Evolutionary conservation across 2,329 filamentous ascomycete genomes (phyloP), one percentile per base, ranked within the genome.

Genomic region (Aspergillus flavus): DNA sequence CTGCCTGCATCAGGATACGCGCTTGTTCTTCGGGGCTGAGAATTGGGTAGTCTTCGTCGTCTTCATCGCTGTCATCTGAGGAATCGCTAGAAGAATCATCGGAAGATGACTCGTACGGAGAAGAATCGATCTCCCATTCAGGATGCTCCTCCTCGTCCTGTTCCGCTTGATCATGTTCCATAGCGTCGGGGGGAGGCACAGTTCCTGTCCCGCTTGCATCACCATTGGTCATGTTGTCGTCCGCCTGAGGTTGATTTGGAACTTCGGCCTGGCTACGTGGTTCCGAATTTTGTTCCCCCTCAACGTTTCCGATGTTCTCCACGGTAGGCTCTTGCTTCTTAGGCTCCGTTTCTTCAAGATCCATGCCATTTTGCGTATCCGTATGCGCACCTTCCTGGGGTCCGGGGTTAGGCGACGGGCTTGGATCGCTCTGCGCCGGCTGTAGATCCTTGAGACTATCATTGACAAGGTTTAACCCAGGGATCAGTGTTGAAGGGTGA

Each of bases 91-190:
- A 85, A 28, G 85, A 85, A 68, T 87, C 85, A 57, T 80, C 81
- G 28, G 79, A 80, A 14, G 81, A 91, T 6, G 89, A 91, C 71
- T 89, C 87, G 72, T 91, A 91, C 0, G 91, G 91, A 0, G 90
- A 92, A 1, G 91, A 93, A 71, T 94, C 91, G 9, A 85, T 81
- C 73, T 96, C 92, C 92, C 93, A 98, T 76, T 97, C 94, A 3
- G 91, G 89, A 52, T 90, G 83, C 59, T 82, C 78, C 68, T 82
- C 80, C 68, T 81, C 72, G 7, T 69, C 67, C 28, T 68, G 66
- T 26, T 68, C 68, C 10, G 30, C 55, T 41, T 66, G 57, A 6
- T 50, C 58, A 14, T 60, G 56, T 36, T 61, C 62, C 14, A 64
- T 57, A 21, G 62, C 58, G 26, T 65, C 63, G 41, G 61, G 62